A percentile compares a stretch with the other conserved stretches of the same genome.
These are phyloP conservation scores for Symbiotaphrina buchneri DNA, from an alignment of 495 filamentous ascomycete species.

Conservation along the genomic window DNA sequence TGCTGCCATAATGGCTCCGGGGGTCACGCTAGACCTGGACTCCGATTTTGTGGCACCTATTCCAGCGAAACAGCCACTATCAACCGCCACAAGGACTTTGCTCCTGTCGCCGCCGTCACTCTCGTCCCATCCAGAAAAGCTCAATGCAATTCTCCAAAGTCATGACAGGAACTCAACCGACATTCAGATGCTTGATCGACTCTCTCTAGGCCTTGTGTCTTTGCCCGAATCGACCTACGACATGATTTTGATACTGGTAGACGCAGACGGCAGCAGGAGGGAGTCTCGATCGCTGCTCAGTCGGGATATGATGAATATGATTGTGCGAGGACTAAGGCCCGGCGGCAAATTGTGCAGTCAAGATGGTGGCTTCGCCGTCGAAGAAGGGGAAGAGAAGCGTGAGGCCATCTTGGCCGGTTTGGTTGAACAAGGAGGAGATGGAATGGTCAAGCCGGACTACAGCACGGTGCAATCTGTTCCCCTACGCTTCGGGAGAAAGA, in stretches of 20 bases:
- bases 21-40: no score
- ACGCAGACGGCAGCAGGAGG: constrained; percentile 34
- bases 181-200: constrained; percentile 94
- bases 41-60: no score
- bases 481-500: constrained; percentile 45
- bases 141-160: constrained; percentile 30
- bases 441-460: constrained; percentile 53
- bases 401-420: constrained; percentile 75
- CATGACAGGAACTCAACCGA: constrained; percentile 58
- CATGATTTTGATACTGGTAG: constrained; percentile 61
- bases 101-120: constrained; percentile 57
- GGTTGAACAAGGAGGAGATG: constrained; percentile 28
- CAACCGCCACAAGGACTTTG: constrained; percentile 26
- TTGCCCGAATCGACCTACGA: constrained; percentile 66
- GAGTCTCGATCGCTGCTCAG: constrained; percentile 40
- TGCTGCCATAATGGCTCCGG: no score
- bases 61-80: no score
- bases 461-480: constrained; percentile 41
- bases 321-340: constrained; percentile 45
- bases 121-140: constrained; percentile 37
- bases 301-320: constrained; percentile 40
- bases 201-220: constrained; percentile 58
- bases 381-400: constrained; percentile 21
- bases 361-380: constrained; percentile 31
- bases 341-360: constrained; percentile 49